A percentile compares a stretch with the other conserved stretches of the same genome.
Conservation (phyloP, 2,329 filamentous ascomycete genomes). For the Dothideomycetes sp. region DNA sequence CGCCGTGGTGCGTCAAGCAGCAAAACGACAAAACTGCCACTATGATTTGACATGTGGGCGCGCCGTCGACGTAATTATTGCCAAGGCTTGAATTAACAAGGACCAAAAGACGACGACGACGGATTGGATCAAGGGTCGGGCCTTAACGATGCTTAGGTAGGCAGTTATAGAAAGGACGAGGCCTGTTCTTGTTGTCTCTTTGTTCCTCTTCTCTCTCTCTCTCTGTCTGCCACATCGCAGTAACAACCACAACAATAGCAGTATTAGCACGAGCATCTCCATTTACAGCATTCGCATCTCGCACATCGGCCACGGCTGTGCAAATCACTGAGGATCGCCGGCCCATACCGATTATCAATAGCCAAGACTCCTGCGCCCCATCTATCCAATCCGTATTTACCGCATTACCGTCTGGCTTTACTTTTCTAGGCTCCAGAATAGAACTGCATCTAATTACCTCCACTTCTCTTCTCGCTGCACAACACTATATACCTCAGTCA, state of each 20-base stretch:
- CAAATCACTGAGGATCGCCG: conserved; percentile 6
- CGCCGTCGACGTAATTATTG: too few species aligned
- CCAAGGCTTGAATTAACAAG: background rate
- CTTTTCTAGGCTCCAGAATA: background rate
- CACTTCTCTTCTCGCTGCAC: background rate
- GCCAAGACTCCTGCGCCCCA: conserved; percentile 7
- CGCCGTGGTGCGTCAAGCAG: too few species aligned
- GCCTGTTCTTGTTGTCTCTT: too few species aligned
- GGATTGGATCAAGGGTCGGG: too few species aligned
- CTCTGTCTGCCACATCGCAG: background rate
- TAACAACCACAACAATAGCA: conserved; percentile 5
- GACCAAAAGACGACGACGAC: background rate
- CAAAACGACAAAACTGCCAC: too few species aligned
- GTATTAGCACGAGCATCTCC: conserved; percentile 8
- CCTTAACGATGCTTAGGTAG: too few species aligned
- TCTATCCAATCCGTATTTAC: background rate
- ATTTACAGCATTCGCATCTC: too few species aligned
- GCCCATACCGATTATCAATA: background rate
- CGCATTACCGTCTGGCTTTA: background rate
- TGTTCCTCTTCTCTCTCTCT: conserved; percentile 9
- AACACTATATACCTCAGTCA: background rate
- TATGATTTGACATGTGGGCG: too few species aligned
- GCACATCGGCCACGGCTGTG: conserved; percentile 4
- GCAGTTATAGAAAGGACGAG: too few species aligned
- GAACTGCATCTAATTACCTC: background rate